Conservation (phyloP, 163 green algal genomes). For the Scenedesmus sp. region DNA sequence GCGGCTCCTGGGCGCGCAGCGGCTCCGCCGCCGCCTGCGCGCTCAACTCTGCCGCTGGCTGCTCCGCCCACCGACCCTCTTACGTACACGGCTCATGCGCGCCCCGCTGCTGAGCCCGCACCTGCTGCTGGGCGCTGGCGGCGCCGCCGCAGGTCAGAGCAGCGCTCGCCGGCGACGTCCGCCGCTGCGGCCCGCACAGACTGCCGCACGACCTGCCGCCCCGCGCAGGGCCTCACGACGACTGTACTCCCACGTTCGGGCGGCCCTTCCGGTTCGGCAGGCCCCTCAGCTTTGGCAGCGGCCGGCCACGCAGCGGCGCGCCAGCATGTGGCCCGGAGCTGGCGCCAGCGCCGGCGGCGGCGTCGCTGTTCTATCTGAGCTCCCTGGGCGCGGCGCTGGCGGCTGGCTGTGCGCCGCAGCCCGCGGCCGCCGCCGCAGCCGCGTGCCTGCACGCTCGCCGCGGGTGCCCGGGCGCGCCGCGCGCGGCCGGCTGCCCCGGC, state of each 20-base stretch:
- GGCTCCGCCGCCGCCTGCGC: too few species aligned
- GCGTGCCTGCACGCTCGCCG: background rate
- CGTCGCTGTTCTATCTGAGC: constrained; percentile 14
- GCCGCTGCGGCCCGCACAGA: background rate
- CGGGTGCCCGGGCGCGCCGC: background rate
- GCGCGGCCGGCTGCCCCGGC: background rate
- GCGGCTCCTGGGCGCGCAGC: too few species aligned
- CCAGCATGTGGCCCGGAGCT: background rate
- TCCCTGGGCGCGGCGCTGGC: constrained; percentile 1
- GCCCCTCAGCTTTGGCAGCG: constrained; percentile 13
- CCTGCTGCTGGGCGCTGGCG: background rate
- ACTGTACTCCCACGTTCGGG: background rate
- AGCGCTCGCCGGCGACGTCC: too few species aligned
- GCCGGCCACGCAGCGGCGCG: background rate
- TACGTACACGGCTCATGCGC: too few species aligned
- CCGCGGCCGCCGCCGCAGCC: constrained; percentile 11
- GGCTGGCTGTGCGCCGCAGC: background rate
- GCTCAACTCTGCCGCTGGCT: too few species aligned
- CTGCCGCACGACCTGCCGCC: background rate
- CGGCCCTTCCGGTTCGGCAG: background rate
- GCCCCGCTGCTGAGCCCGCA: background rate
- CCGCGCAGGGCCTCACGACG: background rate
- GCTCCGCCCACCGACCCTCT: too few species aligned
- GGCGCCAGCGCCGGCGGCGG: constrained; percentile 2
- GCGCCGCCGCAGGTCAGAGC: too few species aligned